These are phyloP conservation scores for Alternaria arborescens DNA, from an alignment of 2,329 filamentous ascomycete species.

Conservation along the genomic window DNA sequence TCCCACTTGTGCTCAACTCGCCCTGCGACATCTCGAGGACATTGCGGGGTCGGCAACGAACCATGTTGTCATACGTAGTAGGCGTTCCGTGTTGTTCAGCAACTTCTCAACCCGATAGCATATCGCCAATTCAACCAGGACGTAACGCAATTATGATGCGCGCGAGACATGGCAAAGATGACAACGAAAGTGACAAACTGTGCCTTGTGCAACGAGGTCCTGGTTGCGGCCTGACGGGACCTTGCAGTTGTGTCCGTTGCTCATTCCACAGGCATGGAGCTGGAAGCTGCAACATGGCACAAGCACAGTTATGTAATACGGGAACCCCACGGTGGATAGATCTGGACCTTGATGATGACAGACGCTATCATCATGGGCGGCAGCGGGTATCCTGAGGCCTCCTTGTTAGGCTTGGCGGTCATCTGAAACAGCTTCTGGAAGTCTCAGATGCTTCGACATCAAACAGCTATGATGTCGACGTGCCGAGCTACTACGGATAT, in stretches of 20 bases:
- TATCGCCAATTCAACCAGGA: not conserved
- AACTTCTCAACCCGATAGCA: not conserved
- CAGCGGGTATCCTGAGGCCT: not conserved
- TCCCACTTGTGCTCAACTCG: not conserved
- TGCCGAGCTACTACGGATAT: not conserved
- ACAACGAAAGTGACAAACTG: not conserved
- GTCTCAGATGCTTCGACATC: slow-evolving; percentile 24
- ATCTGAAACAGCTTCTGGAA: slow-evolving; percentile 39
- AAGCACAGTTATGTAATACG: not conserved
- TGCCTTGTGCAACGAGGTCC: slow-evolving; percentile 9
- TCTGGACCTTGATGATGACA: not conserved
- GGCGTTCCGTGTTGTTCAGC: not conserved
- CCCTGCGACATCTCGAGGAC: not conserved
- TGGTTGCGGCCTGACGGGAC: slow-evolving; percentile 13
- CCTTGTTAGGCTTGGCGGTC: slow-evolving; percentile 1
- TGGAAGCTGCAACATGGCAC: slow-evolving; percentile 15
- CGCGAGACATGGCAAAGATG: not conserved
- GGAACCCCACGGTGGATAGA: not conserved
- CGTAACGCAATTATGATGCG: not conserved
- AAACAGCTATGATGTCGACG: slow-evolving; percentile 21
- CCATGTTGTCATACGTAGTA: not conserved
- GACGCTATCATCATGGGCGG: not conserved
- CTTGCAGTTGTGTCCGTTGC: slow-evolving; percentile 17
- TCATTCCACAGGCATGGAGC: slow-evolving; percentile 6
- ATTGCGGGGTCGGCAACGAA: not conserved